A percentile compares a stretch with the other conserved stretches of the same genome.
Conservation (phyloP, 371 early-diverging fungal genomes). For the Saksenaea oblongispora region DNA sequence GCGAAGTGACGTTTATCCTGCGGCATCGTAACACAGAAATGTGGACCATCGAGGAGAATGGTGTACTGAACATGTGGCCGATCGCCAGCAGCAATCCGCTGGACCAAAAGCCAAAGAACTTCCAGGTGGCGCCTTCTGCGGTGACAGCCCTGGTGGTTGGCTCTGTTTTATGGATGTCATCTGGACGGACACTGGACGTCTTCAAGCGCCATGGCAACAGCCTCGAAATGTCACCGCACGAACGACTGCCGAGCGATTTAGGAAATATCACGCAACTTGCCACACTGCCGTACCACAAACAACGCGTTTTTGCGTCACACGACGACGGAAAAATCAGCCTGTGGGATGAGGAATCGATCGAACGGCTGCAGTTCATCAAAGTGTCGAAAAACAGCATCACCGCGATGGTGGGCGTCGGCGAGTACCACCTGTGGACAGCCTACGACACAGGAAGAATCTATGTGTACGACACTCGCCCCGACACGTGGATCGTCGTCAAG, state of each 20-base stretch:
- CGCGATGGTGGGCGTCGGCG: slow-evolving; percentile 61
- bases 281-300: slow-evolving; percentile 42
- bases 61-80: slow-evolving; percentile 72
- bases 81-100: slow-evolving; percentile 26
- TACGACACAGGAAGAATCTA: slow-evolving; percentile 80
- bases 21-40: slow-evolving; percentile 55
- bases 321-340: slow-evolving; percentile 80
- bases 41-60: slow-evolving; percentile 79
- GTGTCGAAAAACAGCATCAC: slow-evolving; percentile 73
- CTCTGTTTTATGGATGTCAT: slow-evolving; percentile 57
- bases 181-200: slow-evolving; percentile 15
- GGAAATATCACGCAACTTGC: slow-evolving; percentile 67
- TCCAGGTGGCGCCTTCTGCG: slow-evolving; percentile 12
- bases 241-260: slow-evolving; percentile 51
- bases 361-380: slow-evolving; percentile 48
- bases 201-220: not conserved
- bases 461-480: slow-evolving; percentile 67
- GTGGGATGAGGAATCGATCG: slow-evolving; percentile 62
- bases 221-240: slow-evolving; percentile 10
- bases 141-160: slow-evolving; percentile 48
- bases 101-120: not conserved
- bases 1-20: slow-evolving; percentile 65
- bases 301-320: slow-evolving; percentile 70
- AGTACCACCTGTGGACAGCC: slow-evolving; percentile 77
- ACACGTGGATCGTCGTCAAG: slow-evolving; percentile 65